Conservation (phyloP, 441 rosid species). For the Brassica hybrid region DNA sequence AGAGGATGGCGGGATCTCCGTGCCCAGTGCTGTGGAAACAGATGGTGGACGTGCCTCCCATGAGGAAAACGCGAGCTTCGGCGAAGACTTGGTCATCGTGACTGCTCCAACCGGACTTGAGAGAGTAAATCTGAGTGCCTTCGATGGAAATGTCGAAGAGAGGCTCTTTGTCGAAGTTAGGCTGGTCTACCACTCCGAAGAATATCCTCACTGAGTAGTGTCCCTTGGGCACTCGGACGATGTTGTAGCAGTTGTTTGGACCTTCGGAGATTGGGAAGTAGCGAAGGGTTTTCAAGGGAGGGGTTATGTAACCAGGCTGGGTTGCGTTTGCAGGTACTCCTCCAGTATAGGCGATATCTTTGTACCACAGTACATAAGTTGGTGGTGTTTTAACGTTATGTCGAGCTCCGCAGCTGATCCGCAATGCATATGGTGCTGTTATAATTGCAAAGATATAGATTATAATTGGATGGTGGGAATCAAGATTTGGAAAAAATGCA, state of each 20-base stretch:
- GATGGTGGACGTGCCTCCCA: conserved; percentile 69
- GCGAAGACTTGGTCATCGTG: conserved; percentile 81
- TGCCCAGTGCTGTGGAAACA: conserved; percentile 98
- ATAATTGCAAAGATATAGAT: conserved; percentile 9
- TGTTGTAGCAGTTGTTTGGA: conserved; percentile 83
- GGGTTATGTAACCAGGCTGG: conserved; percentile 59
- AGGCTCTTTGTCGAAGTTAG: conserved; percentile 73
- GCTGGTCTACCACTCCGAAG: conserved; percentile 59
- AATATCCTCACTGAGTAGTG: conserved; percentile 84
- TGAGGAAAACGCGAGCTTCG: conserved; percentile 80
- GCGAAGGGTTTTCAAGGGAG: conserved; percentile 75
- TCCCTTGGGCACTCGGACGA: conserved; percentile 73
- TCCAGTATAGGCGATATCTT: conserved; percentile 94
- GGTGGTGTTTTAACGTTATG: conserved; percentile 63
- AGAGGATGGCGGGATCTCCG: conserved; percentile 89
- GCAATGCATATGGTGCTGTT: conserved; percentile 85
- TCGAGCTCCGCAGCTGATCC: conserved; percentile 94
- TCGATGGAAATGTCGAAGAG: conserved; percentile 87
- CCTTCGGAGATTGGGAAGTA: conserved; percentile 92
- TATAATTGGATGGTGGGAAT: conserved; percentile 10
- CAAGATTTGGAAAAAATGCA: no score
- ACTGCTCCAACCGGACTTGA: conserved; percentile 83
- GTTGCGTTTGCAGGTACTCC: conserved; percentile 79
- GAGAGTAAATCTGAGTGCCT: conserved; percentile 82
- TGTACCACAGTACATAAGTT: conserved; percentile 85